phyloP scores from a whole-genome alignment of 768 basidiomycete genomes.

The Sarcodon aspratus region DNA sequence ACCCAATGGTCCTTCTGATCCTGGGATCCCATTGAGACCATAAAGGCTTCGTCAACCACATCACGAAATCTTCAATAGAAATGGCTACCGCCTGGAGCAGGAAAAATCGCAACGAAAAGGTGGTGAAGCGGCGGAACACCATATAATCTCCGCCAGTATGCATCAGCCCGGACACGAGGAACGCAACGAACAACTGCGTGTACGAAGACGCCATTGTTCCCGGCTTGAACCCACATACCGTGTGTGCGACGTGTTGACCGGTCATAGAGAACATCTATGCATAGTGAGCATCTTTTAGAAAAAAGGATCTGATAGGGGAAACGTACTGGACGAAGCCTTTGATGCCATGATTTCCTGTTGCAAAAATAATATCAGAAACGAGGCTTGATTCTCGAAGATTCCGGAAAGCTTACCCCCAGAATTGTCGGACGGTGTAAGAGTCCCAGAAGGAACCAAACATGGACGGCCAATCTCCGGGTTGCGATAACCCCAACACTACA shows the following conservation, averaged over 20 bases:
- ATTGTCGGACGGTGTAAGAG: constrained; percentile 25
- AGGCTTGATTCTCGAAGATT: neutral
- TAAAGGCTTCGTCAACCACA: constrained; percentile 8
- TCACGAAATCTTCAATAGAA: constrained; percentile 20
- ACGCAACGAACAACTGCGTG: constrained; percentile 23
- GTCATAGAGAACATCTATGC: constrained; percentile 16
- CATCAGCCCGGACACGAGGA: constrained; percentile 22
- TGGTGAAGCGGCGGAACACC: constrained; percentile 7
- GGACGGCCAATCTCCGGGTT: constrained; percentile 28
- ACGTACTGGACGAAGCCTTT: constrained; percentile 22
- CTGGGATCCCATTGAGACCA: neutral
- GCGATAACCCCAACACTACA: constrained; percentile 9
- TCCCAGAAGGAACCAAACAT: constrained; percentile 22
- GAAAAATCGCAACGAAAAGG: constrained; percentile 15
- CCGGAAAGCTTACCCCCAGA: constrained; percentile 27
- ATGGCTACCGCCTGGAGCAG: constrained; percentile 22
- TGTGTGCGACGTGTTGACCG: constrained; percentile 13
- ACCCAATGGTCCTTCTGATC: neutral
- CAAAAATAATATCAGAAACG: neutral
- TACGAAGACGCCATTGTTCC: constrained; percentile 16
- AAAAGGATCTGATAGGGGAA: neutral
- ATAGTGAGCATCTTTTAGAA: neutral
- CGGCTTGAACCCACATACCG: constrained; percentile 12
- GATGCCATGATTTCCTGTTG: constrained; percentile 25
- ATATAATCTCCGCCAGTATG: constrained; percentile 23